Base-by-base conservation (phyloP, 441 rosid genomes). In the Populus hybrid region DNA sequence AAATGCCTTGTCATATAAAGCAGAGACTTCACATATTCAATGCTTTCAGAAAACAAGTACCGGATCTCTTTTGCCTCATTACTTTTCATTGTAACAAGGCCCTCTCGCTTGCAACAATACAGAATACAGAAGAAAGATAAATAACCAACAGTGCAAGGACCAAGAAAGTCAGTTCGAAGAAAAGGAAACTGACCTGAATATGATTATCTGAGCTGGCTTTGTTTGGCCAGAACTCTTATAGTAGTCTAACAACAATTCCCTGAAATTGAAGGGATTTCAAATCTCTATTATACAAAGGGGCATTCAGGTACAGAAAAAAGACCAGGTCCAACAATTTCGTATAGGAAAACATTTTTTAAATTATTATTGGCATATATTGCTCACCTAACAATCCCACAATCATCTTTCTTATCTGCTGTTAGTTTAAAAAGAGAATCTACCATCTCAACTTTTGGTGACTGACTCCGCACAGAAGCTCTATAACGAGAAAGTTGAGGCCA, bases 361-460 rank as follows among this genome's bases (percentile, higher is more conserved):
- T 3, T 16, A 10, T 31, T 8, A 31, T 9, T 2, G 23, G 1
- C 16, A 38, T 26, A 40, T 21, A n/a, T 9, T 20, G 61, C 24
- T 29, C 68, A 87, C 94, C 90, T 93, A 70, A 93, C 86, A 16
- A 91, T 90, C 24, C 97, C 97, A 56, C 84, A 84, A 28, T 93
- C 97, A 18, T 81, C 93, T 2, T 56, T 79, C 64, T 59, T 59
- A 59, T 59, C 64, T 11, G 72, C 86, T 14, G 89, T 82, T 6
- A 81, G 83, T 72, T 82, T 84, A 81, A 89, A 77, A 7, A 91
- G 86, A 42, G 86, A 81, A 83, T 91, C 96, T 0, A 93, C 87
- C 94, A 91, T 93, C 79, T 93, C 97, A 63, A 90, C 90, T 82
- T 93, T 91, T 0, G 92, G 87, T 36, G 94, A 87, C 81, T 89